These are phyloP conservation scores for Phanerochaete sordida DNA, from an alignment of 768 basidiomycete genomes.

Conservation along the genomic window DNA sequence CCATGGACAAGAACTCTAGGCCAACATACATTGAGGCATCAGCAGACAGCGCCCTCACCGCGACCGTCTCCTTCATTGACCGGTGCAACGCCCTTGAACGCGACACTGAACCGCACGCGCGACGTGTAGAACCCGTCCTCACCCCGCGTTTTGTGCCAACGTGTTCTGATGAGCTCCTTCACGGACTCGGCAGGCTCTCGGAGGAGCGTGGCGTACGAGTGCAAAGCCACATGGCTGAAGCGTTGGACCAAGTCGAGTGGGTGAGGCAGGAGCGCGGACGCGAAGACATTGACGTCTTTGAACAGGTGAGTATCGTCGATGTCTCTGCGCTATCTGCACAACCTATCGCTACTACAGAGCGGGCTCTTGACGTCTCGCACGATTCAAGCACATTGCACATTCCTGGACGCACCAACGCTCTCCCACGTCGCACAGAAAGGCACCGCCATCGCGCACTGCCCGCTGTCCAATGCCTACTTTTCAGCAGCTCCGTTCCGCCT, in stretches of 20 bases:
- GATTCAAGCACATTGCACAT: constrained; percentile 89
- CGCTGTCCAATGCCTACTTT: constrained; percentile 87
- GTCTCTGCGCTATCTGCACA: not conserved
- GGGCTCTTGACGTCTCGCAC: constrained; percentile 60
- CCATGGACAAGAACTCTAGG: constrained; percentile 79
- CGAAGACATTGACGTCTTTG: constrained; percentile 76
- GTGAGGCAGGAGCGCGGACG: constrained; percentile 56
- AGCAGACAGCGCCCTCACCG: constrained; percentile 40
- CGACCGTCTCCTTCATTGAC: constrained; percentile 55
- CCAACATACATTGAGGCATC: constrained; percentile 70
- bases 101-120: constrained; percentile 38
- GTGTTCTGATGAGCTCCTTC: constrained; percentile 69
- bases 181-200: constrained; percentile 57
- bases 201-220: constrained; percentile 44
- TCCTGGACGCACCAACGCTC: constrained; percentile 52
- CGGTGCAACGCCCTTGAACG: constrained; percentile 41
- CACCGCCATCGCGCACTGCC: constrained; percentile 80
- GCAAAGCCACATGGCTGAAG: constrained; percentile 84
- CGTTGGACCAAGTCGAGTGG: constrained; percentile 71
- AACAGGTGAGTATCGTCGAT: constrained; percentile 40
- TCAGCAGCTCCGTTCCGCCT: constrained; percentile 66
- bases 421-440: constrained; percentile 43
- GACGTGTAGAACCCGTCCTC: constrained; percentile 74
- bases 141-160: constrained; percentile 91
- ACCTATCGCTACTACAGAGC: constrained; percentile 35